Conservation (phyloP, 306 rosid species). For the Lathyrus sativus region DNA sequence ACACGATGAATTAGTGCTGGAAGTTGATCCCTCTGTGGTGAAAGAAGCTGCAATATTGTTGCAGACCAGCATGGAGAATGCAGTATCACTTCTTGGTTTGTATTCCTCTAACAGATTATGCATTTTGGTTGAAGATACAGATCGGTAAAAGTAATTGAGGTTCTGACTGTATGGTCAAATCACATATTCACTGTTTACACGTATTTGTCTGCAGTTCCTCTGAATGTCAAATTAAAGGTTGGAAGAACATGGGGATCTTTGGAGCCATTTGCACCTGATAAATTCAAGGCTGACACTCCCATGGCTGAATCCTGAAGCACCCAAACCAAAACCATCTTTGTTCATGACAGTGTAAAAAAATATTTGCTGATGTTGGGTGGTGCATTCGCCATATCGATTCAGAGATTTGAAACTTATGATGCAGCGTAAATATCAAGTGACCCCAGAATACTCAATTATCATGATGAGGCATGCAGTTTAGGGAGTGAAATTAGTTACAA, state of each 20-base stretch:
- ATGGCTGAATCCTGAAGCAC: conserved; percentile 43
- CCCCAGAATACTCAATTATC: neutral
- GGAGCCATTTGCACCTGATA: conserved; percentile 61
- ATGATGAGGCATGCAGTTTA: conserved; percentile 16
- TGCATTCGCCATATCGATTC: conserved; percentile 6
- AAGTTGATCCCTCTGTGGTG: conserved; percentile 75
- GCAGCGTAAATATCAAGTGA: conserved; percentile 17
- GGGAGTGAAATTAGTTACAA: conserved; percentile 13
- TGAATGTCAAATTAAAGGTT: conserved; percentile 77
- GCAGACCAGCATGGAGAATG: conserved; percentile 86
- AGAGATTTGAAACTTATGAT: conserved; percentile 4
- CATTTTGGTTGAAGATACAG: neutral
- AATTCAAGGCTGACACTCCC: conserved; percentile 41
- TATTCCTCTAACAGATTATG: conserved; percentile 25
- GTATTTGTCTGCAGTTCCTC: conserved; percentile 68
- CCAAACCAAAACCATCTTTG: conserved; percentile 8
- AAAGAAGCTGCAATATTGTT: conserved; percentile 80
- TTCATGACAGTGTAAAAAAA: conserved; percentile 23
- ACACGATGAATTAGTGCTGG: conserved; percentile 92
- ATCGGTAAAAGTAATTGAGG: conserved; percentile 19
- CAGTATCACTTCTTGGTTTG: conserved; percentile 84
- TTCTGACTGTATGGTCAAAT: conserved; percentile 25
- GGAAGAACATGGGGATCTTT: conserved; percentile 97
- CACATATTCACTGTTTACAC: conserved; percentile 31
- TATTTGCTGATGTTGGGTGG: conserved; percentile 29